Base-by-base conservation (phyloP, 768 basidiomycete species). In the Leccinum disarticulatum region DNA sequence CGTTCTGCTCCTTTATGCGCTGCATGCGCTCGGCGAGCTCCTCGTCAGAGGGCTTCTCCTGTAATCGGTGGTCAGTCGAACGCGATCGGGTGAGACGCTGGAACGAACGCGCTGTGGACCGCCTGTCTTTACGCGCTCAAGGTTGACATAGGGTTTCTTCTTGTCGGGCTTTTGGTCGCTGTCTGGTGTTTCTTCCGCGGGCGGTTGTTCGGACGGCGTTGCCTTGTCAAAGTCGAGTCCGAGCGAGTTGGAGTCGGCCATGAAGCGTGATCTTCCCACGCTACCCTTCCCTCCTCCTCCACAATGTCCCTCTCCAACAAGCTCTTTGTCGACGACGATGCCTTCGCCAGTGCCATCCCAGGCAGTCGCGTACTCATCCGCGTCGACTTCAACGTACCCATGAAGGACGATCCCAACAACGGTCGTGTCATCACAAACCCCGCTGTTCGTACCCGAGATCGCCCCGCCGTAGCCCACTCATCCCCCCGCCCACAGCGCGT, bases 391-490 rank as follows among this genome's bases (percentile, higher is more conserved):
- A 96, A 96, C 73, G 94, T 96, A 61, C 94, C 94, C 62, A 88
- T 93, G 77, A 84, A 88, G 68, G 89, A 93, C 71, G 58, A 61
- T 31, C 57, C 67, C 1, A 86, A 86, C 60, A 88, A 87, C 72
- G 90, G 88, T 52, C 87, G 87, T 72, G 91, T 96, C 78, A 95
- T 98, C 81, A 96, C 96, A 49, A 99, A 98, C 79, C 89, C 93
- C 64, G 95, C 95, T 57, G 96, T 97, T 73, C 63, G 94, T 80
- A 48, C 56, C 60, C 66, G 67, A 59, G 8, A 25, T 59, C 55
- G 46, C 59, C 38, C 43, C 2, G 10, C 19, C 38, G 17, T 2
- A 25, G 28, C 36, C 47, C 62, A 52, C 62, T 64, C 17, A 67
- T 64, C 59, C 10, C 19, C 11, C 5, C 25, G 31, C 19, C 48